phyloP scores from a whole-genome alignment of 345 rosid species.

The Populus simonii region DNA sequence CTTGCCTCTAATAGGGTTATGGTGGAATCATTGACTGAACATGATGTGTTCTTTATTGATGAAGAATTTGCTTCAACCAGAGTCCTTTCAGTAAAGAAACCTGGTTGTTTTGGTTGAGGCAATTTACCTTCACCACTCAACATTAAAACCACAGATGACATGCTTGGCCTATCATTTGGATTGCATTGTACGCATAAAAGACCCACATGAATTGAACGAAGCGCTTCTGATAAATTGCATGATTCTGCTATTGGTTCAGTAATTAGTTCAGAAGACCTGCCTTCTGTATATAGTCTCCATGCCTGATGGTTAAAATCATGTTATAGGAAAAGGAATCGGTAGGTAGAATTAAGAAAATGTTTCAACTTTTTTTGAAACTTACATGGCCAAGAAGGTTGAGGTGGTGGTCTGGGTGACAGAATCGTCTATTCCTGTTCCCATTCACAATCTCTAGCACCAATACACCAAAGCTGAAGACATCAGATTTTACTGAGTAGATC shows the following conservation, averaged over 20 bases:
- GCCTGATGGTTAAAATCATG: neutral
- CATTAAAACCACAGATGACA: slow-evolving; percentile 8
- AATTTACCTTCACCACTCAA: neutral
- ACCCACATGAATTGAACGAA: neutral
- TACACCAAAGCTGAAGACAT: slow-evolving; percentile 13
- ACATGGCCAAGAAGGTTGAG: slow-evolving; percentile 21
- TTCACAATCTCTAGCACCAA: neutral
- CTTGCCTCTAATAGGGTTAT: slow-evolving; percentile 6
- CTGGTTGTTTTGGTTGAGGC: slow-evolving; percentile 4
- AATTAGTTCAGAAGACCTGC: neutral
- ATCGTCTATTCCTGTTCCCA: slow-evolving; percentile 11
- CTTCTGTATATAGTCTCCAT: neutral
- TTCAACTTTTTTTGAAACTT: neutral
- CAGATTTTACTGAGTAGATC: slow-evolving; percentile 7
- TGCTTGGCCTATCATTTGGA: slow-evolving; percentile 6
- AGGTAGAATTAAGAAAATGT: neutral
- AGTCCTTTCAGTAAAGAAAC: slow-evolving; percentile 4
- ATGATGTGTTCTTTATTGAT: neutral
- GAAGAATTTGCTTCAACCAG: neutral
- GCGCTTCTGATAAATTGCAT: neutral
- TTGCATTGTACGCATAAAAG: slow-evolving; percentile 1
- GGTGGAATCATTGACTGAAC: neutral
- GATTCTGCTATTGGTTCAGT: neutral
- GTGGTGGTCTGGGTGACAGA: neutral
- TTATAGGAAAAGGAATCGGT: neutral